Percentiles rank a stretch among this genome's conserved stretches.
Conservation (phyloP, 2,329 filamentous ascomycete species). For the Colletotrichum orbiculare region DNA sequence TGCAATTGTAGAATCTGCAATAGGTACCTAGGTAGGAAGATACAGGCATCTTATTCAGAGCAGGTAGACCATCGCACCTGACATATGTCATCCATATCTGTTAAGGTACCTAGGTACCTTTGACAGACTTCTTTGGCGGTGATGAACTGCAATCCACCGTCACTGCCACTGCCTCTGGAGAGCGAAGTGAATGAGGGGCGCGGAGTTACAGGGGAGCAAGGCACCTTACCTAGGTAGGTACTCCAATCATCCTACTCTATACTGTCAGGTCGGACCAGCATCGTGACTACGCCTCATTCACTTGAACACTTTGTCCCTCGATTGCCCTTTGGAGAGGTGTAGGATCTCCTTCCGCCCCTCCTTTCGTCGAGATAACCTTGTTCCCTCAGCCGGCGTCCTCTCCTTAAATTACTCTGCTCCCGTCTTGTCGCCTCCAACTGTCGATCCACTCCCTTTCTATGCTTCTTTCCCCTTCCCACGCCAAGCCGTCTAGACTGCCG, state of each 20-base stretch:
- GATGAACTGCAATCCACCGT: not conserved
- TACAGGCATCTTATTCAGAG: too few species aligned
- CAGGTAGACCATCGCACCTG: too few species aligned
- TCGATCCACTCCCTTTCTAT: slow-evolving; percentile 24
- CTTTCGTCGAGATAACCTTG: slow-evolving; percentile 13
- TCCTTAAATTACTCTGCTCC: not conserved
- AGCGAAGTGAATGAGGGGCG: too few species aligned
- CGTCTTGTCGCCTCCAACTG: slow-evolving; percentile 1
- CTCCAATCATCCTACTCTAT: not conserved
- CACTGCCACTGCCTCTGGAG: too few species aligned
- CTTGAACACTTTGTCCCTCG: not conserved
- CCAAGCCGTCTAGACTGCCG: slow-evolving; percentile 29
- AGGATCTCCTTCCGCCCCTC: not conserved
- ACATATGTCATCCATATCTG: too few species aligned
- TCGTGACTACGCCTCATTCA: slow-evolving; percentile 34
- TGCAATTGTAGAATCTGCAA: too few species aligned
- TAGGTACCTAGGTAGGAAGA: too few species aligned
- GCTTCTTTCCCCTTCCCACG: slow-evolving; percentile 6
- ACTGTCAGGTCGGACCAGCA: not conserved
- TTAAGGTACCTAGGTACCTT: too few species aligned
- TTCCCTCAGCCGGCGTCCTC: slow-evolving; percentile 5
- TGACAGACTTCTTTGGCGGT: not conserved
- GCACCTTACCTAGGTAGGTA: not conserved
- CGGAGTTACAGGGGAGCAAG: too few species aligned
- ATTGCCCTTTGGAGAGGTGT: not conserved